These are phyloP conservation scores for Tulasnella sp. DNA, from an alignment of 768 basidiomycete species.

Conservation along the genomic window DNA sequence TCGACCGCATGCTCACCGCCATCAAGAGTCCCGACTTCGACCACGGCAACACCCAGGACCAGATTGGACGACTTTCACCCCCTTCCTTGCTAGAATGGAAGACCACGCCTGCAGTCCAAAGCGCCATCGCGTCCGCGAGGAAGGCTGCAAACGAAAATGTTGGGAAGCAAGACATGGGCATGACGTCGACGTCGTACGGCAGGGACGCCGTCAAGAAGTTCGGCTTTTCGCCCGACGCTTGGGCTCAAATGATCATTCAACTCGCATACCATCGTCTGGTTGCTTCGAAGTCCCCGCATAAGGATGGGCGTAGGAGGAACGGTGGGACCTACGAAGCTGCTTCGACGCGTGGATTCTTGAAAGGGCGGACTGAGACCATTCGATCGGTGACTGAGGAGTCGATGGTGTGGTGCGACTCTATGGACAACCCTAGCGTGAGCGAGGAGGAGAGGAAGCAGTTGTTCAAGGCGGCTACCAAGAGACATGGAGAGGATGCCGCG, in stretches of 20 bases:
- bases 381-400: constrained; percentile 77
- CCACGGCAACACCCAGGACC: constrained; percentile 49
- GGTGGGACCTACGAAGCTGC: constrained; percentile 95
- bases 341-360: constrained; percentile 82
- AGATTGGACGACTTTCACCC: constrained; percentile 35
- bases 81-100: constrained; percentile 68
- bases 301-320: constrained; percentile 49
- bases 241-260: constrained; percentile 92
- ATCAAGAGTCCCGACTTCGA: constrained; percentile 67
- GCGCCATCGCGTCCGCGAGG: constrained; percentile 63
- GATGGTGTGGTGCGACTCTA: constrained; percentile 74
- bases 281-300: background rate
- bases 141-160: constrained; percentile 60
- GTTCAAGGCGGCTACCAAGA: constrained; percentile 64
- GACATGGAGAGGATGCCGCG: constrained; percentile 68
- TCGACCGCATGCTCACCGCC: constrained; percentile 67
- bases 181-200: constrained; percentile 74
- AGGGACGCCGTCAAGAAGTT: constrained; percentile 87
- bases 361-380: constrained; percentile 94
- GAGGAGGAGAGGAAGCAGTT: constrained; percentile 54
- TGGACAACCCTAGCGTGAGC: constrained; percentile 58
- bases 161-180: constrained; percentile 63
- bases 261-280: constrained; percentile 80
- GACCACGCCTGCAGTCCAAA: constrained; percentile 51
- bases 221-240: constrained; percentile 90